phyloP scores from a whole-genome alignment of 352 stramenopile species.

The Pythium scleroteichum region DNA sequence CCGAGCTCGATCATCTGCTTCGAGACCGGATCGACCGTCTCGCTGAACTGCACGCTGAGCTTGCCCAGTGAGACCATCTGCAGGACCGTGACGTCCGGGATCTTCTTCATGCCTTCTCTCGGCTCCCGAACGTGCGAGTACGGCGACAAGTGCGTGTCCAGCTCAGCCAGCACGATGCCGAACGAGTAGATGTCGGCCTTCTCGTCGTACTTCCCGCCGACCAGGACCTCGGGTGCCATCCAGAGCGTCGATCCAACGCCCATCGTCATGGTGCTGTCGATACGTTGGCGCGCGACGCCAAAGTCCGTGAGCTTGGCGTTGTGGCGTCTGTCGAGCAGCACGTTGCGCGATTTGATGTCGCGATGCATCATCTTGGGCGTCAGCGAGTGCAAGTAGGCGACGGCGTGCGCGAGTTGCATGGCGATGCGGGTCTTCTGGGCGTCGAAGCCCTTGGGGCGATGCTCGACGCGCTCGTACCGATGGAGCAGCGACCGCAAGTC shows the following conservation, averaged over 20 bases:
- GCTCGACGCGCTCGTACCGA: constrained; percentile 19
- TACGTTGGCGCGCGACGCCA: constrained; percentile 31
- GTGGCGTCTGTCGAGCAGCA: constrained; percentile 30
- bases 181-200: constrained; percentile 33
- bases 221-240: constrained; percentile 42
- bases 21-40: constrained; percentile 4
- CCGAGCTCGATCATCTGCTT: constrained; percentile 31
- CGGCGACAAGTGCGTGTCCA: constrained; percentile 32
- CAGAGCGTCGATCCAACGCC: constrained; percentile 39
- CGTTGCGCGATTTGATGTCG: constrained; percentile 46
- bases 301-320: constrained; percentile 52
- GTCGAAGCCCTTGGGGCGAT: constrained; percentile 29
- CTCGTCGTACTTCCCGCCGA: constrained; percentile 28
- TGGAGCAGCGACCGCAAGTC: constrained; percentile 36
- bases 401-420: constrained; percentile 28
- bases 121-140: constrained; percentile 27
- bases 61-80: constrained; percentile 42
- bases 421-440: constrained; percentile 40
- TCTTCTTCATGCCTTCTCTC: neutral
- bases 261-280: constrained; percentile 37
- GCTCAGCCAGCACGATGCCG: constrained; percentile 30
- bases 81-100: constrained; percentile 18
- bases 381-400: constrained; percentile 45
- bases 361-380: constrained; percentile 31
- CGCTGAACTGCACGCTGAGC: constrained; percentile 37